phyloP scores from a whole-genome alignment of 1,139 yeast genomes.

The Sugiyamaella neomexicana region DNA sequence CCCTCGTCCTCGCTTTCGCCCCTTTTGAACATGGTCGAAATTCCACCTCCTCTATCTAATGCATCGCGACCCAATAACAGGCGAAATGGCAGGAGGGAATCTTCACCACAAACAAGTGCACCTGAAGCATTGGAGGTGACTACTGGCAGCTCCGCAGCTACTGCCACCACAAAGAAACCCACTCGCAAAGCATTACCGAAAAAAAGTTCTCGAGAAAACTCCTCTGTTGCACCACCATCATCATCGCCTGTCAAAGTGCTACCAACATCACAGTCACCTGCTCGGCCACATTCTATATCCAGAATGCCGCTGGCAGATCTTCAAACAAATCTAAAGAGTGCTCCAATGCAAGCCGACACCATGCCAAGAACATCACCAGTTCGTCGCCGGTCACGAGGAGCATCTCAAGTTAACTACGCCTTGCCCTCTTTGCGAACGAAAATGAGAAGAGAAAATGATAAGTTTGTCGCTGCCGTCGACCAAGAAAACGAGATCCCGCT shows the following conservation, averaged over 20 bases:
- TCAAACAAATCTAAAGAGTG: conserved; percentile 7
- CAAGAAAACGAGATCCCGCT: conserved; percentile 6
- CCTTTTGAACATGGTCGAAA: too few relatives aligned
- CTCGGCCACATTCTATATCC: background rate
- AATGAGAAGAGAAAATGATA: conserved; percentile 66
- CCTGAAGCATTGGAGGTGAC: too few relatives aligned
- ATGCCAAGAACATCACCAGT: conserved; percentile 14
- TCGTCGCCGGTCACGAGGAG: conserved; percentile 29
- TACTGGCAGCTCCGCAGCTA: background rate
- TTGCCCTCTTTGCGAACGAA: conserved; percentile 67
- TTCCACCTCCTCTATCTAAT: too few relatives aligned
- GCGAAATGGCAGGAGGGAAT: too few relatives aligned
- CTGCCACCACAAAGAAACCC: background rate
- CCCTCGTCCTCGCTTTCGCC: too few relatives aligned
- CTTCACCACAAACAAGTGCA: too few relatives aligned
- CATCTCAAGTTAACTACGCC: conserved; percentile 55
- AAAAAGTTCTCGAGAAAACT: too few relatives aligned
- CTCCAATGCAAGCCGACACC: conserved; percentile 5
- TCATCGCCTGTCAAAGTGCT: background rate
- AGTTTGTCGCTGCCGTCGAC: conserved; percentile 55
- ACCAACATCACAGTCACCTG: background rate
- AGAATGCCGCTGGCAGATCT: conserved; percentile 11
- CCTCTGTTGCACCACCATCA: background rate
- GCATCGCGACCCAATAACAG: too few relatives aligned
- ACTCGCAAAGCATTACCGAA: too few relatives aligned